Evolutionary conservation across 163 green algal species (phyloP), one percentile per base, ranked within the genome.

Genomic region (Trebouxia gelatinosa): DNA sequence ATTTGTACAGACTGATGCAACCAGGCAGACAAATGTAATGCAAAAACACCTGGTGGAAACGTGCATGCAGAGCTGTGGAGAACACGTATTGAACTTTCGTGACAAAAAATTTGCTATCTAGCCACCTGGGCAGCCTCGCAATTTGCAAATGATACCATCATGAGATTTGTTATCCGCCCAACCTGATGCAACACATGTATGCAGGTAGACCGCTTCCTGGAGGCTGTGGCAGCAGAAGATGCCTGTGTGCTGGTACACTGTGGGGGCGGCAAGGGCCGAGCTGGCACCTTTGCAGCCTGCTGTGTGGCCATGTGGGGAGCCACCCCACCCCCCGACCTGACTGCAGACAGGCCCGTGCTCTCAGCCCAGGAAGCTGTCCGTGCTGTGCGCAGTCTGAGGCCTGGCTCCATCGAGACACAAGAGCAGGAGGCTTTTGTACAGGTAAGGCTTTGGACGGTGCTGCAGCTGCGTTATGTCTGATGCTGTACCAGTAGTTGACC

Each of bases 211-310:
- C 68, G 68, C 5, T 76, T 76, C 17, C 68, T 76, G 31, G 68
- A 76, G 40, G 29, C 68, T 62, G 68, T 76, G 28, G 68, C 40
- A 76, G 43, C 39, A 9, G 40, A 64, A 29, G 40, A 43, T 62
- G 68, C 68, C 26, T 76, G 68, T 28, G 68, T 76, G 68, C 68
- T 76, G 68, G 39, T 76, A 23, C 68, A 76, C 11, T 76, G 68
- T 43, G 68, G 68, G 17, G 68, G 68, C 7, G 68, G 68, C 39
- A 76, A 76, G 28, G 67, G 68, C 3, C n/a, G 68, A 0, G 68
- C 68, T 40, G 68, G 68, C 11, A 76, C 68, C 13, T 76, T 76
- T 62, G 68, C 39, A 46, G 68, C 68, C 68, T 76, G 68, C 68
- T 76, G 68, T 28, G 0, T 76, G 29, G 68, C 68, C 68, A 76